These are phyloP conservation scores for Moniliella sp. DNA, from an alignment of 1,284 basidiomycete genomes.

Conservation along the genomic window DNA sequence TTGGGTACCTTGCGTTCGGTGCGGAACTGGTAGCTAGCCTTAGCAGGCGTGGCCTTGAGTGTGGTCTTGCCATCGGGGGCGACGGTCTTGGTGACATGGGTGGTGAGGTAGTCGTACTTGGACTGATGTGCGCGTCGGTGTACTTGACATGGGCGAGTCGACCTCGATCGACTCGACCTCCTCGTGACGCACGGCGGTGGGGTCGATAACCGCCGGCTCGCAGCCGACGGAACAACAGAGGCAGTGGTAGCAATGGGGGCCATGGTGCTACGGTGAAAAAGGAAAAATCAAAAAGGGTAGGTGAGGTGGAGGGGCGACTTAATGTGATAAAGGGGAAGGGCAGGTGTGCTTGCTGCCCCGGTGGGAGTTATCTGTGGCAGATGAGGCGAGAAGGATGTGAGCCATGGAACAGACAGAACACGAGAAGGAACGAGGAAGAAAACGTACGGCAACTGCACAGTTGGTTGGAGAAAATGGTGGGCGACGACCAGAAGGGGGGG, in stretches of 20 bases:
- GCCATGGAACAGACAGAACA: not conserved
- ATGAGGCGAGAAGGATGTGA: not conserved
- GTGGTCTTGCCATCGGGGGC: conserved; percentile 24
- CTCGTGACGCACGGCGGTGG: conserved; percentile 31
- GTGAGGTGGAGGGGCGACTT: conserved; percentile 1
- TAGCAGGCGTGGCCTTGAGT: conserved; percentile 23
- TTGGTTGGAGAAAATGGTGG: conserved; percentile 30
- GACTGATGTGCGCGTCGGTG: conserved; percentile 21
- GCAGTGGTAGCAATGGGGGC: conserved; percentile 18
- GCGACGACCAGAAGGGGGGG: no score
- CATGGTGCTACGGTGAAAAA: conserved; percentile 8
- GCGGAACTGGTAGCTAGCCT: conserved; percentile 52
- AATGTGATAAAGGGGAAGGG: conserved; percentile 13
- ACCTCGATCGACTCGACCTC: conserved; percentile 24
- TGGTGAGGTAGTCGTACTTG: conserved; percentile 29
- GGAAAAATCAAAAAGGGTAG: conserved; percentile 3
- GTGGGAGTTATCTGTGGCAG: conserved; percentile 17
- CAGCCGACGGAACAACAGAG: no score
- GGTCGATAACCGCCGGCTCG: conserved; percentile 12
- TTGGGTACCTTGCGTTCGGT: conserved; percentile 67
- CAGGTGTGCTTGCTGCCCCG: conserved; percentile 28
- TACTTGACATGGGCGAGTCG: conserved; percentile 28
- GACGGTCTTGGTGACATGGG: conserved; percentile 22
- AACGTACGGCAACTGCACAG: conserved; percentile 24
- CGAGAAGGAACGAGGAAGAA: not conserved